These are phyloP conservation scores for Cystofilobasidium macerans DNA, from an alignment of 768 basidiomycete genomes.

Conservation along the genomic window DNA sequence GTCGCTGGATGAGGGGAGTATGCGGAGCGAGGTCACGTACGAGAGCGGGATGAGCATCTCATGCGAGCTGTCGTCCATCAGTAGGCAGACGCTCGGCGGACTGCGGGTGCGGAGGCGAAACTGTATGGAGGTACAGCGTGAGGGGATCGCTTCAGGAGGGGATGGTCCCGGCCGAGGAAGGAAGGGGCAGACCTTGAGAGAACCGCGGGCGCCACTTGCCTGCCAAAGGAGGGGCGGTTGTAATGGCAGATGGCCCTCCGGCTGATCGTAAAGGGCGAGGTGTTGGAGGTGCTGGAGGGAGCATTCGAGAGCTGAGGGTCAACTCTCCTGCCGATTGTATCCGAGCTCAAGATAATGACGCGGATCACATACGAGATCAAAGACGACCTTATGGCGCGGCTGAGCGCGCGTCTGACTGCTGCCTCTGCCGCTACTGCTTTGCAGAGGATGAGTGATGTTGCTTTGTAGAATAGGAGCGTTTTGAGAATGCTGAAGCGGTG, in stretches of 20 bases:
- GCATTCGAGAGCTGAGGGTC: not conserved
- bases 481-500: not conserved
- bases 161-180: not conserved
- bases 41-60: slow-evolving; percentile 22
- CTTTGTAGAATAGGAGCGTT: not conserved
- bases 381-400: slow-evolving; percentile 23
- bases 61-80: slow-evolving; percentile 21
- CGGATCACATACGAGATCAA: slow-evolving; percentile 24
- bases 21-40: slow-evolving; percentile 15
- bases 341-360: no score
- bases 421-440: not conserved
- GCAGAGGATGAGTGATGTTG: not conserved
- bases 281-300: slow-evolving; percentile 20
- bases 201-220: slow-evolving; percentile 9
- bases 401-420: not conserved
- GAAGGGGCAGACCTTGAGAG: slow-evolving; percentile 12
- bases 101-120: slow-evolving; percentile 16
- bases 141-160: not conserved
- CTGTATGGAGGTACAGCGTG: not conserved
- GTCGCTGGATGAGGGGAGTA: not conserved
- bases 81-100: slow-evolving; percentile 20
- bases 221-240: slow-evolving; percentile 18
- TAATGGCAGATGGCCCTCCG: not conserved
- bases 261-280: slow-evolving; percentile 6
- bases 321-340: not conserved